Conservation (phyloP, 2,329 filamentous ascomycete species). For the Aschersonia sp. region DNA sequence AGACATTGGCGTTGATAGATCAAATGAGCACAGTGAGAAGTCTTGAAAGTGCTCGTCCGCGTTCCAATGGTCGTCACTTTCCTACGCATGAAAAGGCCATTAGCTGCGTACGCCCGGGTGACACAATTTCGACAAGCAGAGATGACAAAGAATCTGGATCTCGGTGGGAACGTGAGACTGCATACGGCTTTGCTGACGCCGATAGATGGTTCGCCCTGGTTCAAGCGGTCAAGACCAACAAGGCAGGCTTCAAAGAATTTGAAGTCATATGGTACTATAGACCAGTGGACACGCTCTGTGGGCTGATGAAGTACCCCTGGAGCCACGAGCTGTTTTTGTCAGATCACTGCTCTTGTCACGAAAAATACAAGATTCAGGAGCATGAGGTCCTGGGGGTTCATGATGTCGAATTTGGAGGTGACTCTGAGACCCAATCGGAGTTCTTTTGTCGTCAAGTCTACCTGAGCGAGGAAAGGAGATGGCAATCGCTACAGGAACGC, state of each 20-base stretch:
- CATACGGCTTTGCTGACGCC: conserved; percentile 25
- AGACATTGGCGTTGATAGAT: conserved; percentile 13
- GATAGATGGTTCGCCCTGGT: conserved; percentile 60
- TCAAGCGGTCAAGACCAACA: conserved; percentile 31
- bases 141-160: conserved; percentile 32
- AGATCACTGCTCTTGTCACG: conserved; percentile 57
- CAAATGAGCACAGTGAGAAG: conserved; percentile 13
- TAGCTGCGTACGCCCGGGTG: conserved; percentile 24
- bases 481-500: conserved; percentile 37
- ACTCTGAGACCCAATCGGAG: conserved; percentile 29
- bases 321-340: conserved; percentile 63
- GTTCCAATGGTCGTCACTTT: not conserved
- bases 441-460: conserved; percentile 63
- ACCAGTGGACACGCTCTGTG: conserved; percentile 56
- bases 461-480: conserved; percentile 41
- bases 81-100: conserved; percentile 3
- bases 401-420: conserved; percentile 40
- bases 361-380: conserved; percentile 29
- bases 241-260: conserved; percentile 27
- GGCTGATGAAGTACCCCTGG: conserved; percentile 51
- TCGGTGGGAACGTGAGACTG: conserved; percentile 38
- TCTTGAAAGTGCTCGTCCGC: conserved; percentile 8
- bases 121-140: conserved; percentile 32
- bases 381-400: conserved; percentile 44
- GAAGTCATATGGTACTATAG: conserved; percentile 63